Conservation (phyloP, 257 asterid species). For the Solanum paucissectum region DNA sequence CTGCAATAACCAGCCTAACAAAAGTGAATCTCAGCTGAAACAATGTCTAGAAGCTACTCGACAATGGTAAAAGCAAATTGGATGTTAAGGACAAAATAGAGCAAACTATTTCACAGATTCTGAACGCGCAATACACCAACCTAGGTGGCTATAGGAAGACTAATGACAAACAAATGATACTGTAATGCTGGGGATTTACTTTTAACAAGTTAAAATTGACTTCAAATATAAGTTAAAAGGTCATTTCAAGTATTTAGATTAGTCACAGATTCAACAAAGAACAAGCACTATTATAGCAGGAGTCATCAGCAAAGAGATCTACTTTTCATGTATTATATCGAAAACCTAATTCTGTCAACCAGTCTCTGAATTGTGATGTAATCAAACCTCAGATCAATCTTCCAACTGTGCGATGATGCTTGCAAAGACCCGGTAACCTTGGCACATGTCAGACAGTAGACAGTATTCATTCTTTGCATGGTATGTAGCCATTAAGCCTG, state of each 20-base stretch:
- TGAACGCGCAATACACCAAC: no score
- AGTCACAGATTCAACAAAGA: background rate
- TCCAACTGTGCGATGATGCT: slow-evolving; percentile 72
- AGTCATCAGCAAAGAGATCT: background rate
- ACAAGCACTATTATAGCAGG: background rate
- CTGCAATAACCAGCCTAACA: no score
- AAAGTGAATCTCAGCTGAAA: no score
- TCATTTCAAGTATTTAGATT: background rate
- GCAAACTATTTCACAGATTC: no score
- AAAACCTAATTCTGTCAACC: background rate
- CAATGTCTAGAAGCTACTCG: no score
- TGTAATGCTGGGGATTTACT: background rate
- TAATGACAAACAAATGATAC: background rate
- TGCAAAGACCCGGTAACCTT: slow-evolving; percentile 73
- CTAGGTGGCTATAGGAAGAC: no score
- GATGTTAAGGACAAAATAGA: no score
- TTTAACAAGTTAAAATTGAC: background rate
- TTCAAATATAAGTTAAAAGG: background rate
- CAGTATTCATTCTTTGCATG: slow-evolving; percentile 96
- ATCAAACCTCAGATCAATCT: slow-evolving; percentile 23
- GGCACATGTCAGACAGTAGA: slow-evolving; percentile 88
- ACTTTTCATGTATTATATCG: background rate
- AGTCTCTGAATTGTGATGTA: background rate
- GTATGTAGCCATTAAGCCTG: slow-evolving; percentile 96
- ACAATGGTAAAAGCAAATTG: no score